Conservation (phyloP, 345 rosid genomes). For the Chamaenerion angustifolium region DNA sequence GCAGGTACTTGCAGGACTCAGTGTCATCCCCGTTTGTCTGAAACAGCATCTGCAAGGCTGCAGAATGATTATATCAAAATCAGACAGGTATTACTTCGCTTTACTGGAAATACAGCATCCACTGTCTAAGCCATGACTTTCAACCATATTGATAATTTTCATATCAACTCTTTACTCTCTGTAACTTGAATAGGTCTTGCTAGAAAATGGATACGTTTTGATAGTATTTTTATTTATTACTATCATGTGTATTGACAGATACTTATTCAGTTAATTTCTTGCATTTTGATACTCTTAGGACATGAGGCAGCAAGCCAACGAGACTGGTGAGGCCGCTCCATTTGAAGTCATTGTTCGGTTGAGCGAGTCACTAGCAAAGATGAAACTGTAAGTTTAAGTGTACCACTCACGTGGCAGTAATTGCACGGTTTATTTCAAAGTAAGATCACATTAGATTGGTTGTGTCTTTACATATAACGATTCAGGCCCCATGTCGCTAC, state of each 20-base stretch:
- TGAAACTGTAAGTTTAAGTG: slow-evolving; percentile 63
- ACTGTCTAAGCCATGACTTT: too few relatives aligned
- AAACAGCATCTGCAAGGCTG: slow-evolving; percentile 54
- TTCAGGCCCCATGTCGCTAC: slow-evolving; percentile 73
- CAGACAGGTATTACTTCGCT: slow-evolving; percentile 44
- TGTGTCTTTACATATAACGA: too few relatives aligned
- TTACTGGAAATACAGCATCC: too few relatives aligned
- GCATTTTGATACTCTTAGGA: slow-evolving; percentile 22
- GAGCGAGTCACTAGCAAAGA: slow-evolving; percentile 87
- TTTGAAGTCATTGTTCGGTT: slow-evolving; percentile 84
- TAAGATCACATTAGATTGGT: too few relatives aligned
- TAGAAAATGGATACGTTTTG: too few relatives aligned
- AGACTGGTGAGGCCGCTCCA: slow-evolving; percentile 80
- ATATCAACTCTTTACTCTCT: too few relatives aligned
- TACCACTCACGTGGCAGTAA: neutral
- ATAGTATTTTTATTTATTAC: too few relatives aligned
- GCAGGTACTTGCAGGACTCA: slow-evolving; percentile 66
- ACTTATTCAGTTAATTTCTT: neutral
- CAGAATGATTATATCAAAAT: slow-evolving; percentile 73
- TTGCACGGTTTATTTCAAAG: too few relatives aligned
- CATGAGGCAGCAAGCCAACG: slow-evolving; percentile 94
- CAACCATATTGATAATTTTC: too few relatives aligned
- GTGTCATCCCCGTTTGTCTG: slow-evolving; percentile 79
- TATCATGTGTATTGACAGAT: neutral
- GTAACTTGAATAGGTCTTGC: too few relatives aligned